phyloP scores from a whole-genome alignment of 2,329 filamentous ascomycete species.

The Pestalotiopsis fici region DNA sequence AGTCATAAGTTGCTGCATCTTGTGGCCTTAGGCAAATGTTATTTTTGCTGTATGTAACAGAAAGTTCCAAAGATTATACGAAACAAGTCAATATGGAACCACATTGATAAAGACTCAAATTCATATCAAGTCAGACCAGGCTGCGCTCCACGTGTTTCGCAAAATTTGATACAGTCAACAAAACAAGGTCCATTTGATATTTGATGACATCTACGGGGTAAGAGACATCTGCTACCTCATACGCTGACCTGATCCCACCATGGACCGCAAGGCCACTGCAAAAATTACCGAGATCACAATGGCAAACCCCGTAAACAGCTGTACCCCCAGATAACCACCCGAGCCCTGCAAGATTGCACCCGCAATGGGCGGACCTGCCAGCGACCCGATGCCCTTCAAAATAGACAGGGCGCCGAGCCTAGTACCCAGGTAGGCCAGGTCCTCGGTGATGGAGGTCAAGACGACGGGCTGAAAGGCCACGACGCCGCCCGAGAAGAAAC shows the following conservation, averaged over 20 bases:
- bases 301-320: constrained; percentile 5
- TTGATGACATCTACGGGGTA: no score
- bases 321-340: constrained; percentile 4
- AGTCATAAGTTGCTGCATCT: no score
- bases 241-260: neutral
- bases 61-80: no score
- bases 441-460: constrained; percentile 3
- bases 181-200: no score
- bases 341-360: constrained; percentile 4
- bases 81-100: no score
- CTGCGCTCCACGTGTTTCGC: no score
- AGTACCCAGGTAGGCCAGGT: constrained; percentile 1
- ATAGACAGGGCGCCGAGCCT: constrained; percentile 2
- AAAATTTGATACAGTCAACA: no score
- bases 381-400: constrained; percentile 1
- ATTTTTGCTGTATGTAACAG: no score
- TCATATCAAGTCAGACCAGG: no score
- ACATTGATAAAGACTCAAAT: no score
- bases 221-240: neutral
- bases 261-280: neutral
- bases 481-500: constrained; percentile 3
- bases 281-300: constrained; percentile 3
- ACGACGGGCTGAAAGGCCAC: constrained; percentile 5
- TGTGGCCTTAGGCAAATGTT: no score
- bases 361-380: constrained; percentile 3